These are phyloP conservation scores for Stropharia rugosoannulata DNA, from an alignment of 768 basidiomycete genomes.

Conservation along the genomic window DNA sequence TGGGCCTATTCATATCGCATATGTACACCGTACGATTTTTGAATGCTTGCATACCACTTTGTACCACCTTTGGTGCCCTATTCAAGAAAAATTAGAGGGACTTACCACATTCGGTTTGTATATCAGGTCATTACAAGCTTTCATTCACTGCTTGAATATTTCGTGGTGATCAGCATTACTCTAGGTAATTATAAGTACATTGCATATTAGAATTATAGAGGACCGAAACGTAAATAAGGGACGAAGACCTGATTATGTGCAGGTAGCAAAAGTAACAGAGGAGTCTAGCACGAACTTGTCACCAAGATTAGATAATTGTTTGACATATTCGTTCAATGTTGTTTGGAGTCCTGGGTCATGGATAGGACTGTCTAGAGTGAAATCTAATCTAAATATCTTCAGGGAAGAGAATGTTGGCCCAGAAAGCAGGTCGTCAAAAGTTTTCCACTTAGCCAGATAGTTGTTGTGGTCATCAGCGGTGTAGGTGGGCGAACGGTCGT, in stretches of 20 bases:
- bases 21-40: too few species aligned
- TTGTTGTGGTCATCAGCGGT: constrained; percentile 18
- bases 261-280: constrained; percentile 13
- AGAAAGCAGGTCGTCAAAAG: constrained; percentile 22
- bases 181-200: not conserved
- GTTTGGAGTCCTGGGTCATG: constrained; percentile 12
- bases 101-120: too few species aligned
- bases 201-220: not conserved
- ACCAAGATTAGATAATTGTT: constrained; percentile 13
- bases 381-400: constrained; percentile 18
- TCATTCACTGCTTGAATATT: not conserved
- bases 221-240: not conserved
- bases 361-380: constrained; percentile 18
- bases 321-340: constrained; percentile 18
- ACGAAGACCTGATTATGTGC: not conserved
- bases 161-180: not conserved
- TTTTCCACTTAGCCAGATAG: constrained; percentile 19
- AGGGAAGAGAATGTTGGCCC: constrained; percentile 19
- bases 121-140: too few species aligned
- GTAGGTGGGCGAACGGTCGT: constrained; percentile 24
- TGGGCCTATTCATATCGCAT: not conserved
- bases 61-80: too few species aligned
- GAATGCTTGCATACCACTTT: too few species aligned
- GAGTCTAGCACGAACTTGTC: constrained; percentile 19
- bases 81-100: too few species aligned